Evolutionary conservation across 2,329 filamentous ascomycete genomes (phyloP), one percentile per base, ranked within the genome.

Genomic region (Xylaria hypoxylon): DNA sequence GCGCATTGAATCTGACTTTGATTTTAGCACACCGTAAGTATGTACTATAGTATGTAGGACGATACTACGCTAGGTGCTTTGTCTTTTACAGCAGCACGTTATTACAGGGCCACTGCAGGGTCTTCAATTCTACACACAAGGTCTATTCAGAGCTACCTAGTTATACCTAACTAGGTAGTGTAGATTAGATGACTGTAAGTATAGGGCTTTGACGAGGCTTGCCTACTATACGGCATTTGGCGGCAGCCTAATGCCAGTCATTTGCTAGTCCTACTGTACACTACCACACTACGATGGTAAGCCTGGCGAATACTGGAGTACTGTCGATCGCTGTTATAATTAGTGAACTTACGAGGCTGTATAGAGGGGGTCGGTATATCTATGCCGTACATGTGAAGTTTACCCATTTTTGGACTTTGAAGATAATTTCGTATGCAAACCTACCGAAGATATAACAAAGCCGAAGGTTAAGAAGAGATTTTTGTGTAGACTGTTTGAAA

Each of bases 1-100:
- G 57, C 33, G 62, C 61, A 67, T 67, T 64, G 51, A 60, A 35
- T 48, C 52, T 65, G 45, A 65, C 62, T 40, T 35, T 50, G 57
- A 45, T 44, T 62, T 64, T 67, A 59, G 64, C 45, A 56, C 22
- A 45, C 48, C 22, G 33, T 61, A 59, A 53, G 26, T 57, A 17
- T 38, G 13, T 13, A 38, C 33, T 35, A 22, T 24, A 26, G n/a
- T 31, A 26, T 22, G 4, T 42, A 33, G 48, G n/a, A 19, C 15
- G 26, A 33, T 51, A 7, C 19, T 51, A 51, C 28, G 48, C 48
- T 51, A 15, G 2, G 31, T 33, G 7, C 2, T 33, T 33, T 33
- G 4, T 3, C 11, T 33, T 33, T 33, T 33, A 6, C 31, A 33
- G 31, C 15, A 50, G 6, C n/a, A 35, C 3, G 15, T 13, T 10